Evolutionary conservation across 257 asterid species (phyloP).

Genomic region (Ajuga chamaepitys): DNA sequence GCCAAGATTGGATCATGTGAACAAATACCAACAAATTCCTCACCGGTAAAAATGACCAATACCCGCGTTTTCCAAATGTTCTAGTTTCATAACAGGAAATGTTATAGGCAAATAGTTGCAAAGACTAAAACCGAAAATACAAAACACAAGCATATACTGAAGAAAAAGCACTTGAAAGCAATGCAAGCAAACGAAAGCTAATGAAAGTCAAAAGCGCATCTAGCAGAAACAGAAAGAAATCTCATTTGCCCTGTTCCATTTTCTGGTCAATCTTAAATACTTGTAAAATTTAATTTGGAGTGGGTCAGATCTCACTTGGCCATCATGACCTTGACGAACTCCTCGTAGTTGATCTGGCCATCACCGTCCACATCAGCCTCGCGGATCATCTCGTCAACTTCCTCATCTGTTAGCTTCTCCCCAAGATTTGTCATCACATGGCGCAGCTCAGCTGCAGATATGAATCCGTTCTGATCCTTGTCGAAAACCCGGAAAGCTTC

Average conservation of each 20-base stretch:
- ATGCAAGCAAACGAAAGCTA: conserved; percentile 23
- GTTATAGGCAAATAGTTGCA: conserved; percentile 17
- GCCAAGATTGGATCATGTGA: neutral
- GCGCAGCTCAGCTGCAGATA: conserved; percentile 55
- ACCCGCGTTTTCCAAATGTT: conserved; percentile 15
- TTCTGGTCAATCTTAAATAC: conserved; percentile 27
- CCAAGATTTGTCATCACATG: conserved; percentile 66
- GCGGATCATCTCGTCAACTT: conserved; percentile 57
- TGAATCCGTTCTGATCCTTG: conserved; percentile 53
- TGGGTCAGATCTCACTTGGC: conserved; percentile 52
- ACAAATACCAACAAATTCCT: conserved; percentile 22
- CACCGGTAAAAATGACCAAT: conserved; percentile 14
- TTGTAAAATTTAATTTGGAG: conserved; percentile 23
- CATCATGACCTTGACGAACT: conserved; percentile 73
- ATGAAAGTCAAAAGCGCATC: conserved; percentile 20
- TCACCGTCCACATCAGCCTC: conserved; percentile 66
- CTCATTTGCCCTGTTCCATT: conserved; percentile 33
- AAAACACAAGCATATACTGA: conserved; percentile 30
- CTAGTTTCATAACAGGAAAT: conserved; percentile 17
- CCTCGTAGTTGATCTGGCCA: conserved; percentile 68
- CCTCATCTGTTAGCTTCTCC: conserved; percentile 52
- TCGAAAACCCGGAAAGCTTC: conserved; percentile 56
- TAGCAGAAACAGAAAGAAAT: conserved; percentile 30
- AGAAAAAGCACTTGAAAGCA: conserved; percentile 28
- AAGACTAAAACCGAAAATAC: conserved; percentile 23